Percentiles rank a stretch among this genome's conserved stretches.
phyloP scores from a whole-genome alignment of 306 rosid species.

The Trichosanthes cucumerina region DNA sequence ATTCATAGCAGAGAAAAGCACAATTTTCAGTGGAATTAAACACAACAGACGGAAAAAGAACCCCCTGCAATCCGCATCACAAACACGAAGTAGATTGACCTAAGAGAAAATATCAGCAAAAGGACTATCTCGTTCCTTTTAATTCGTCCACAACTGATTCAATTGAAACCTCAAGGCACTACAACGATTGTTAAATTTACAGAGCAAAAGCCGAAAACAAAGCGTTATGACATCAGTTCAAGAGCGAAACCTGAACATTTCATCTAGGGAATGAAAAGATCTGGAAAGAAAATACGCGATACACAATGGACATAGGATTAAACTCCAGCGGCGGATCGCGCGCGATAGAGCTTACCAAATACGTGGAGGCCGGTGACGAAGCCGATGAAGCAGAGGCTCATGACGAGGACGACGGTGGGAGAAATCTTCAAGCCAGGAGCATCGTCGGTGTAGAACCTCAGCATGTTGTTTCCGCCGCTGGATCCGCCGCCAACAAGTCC shows the following conservation, averaged over 20 bases:
- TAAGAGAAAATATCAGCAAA: not conserved
- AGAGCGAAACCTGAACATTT: not conserved
- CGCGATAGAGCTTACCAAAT: conserved; percentile 59
- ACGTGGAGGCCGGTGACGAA: conserved; percentile 89
- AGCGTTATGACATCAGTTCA: not conserved
- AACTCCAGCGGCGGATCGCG: conserved; percentile 40
- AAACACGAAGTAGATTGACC: not conserved
- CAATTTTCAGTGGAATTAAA: not conserved
- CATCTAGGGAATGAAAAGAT: not conserved
- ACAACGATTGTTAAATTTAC: not conserved
- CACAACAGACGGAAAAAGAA: not conserved
- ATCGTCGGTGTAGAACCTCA: conserved; percentile 87
- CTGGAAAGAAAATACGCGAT: not conserved
- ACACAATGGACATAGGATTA: conserved; percentile 3
- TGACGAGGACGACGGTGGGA: conserved; percentile 72
- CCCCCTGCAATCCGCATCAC: not conserved
- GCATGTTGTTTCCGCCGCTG: conserved; percentile 52
- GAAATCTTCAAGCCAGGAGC: conserved; percentile 86
- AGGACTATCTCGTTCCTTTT: not conserved
- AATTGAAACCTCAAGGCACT: not conserved
- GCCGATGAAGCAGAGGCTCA: conserved; percentile 93
- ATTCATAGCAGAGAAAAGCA: not conserved
- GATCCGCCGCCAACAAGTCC: conserved; percentile 22
- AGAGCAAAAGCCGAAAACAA: not conserved
- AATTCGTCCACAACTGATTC: not conserved